These are phyloP conservation scores for Deinandra increscens DNA, from an alignment of 129 eudicot genomes.

Conservation along the genomic window DNA sequence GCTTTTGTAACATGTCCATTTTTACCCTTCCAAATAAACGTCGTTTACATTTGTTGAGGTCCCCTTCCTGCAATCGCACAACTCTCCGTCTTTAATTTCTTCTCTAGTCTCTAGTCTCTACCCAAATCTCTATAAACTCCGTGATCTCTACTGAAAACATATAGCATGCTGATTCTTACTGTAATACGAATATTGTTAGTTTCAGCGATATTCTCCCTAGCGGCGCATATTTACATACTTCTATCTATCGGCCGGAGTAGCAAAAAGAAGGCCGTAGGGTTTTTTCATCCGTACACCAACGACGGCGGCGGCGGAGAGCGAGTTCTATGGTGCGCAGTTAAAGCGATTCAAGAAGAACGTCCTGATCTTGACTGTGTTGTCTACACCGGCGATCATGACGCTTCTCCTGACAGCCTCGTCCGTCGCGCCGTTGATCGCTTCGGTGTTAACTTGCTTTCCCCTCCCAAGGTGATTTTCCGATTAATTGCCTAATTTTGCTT, in stretches of 20 bases:
- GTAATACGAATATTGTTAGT: conserved; percentile 22
- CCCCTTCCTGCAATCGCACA: not conserved
- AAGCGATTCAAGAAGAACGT: conserved; percentile 70
- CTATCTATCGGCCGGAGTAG: conserved; percentile 36
- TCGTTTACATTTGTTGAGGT: not conserved
- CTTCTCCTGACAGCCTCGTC: conserved; percentile 62
- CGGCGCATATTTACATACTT: not conserved
- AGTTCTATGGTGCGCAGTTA: conserved; percentile 97
- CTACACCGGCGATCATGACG: conserved; percentile 89
- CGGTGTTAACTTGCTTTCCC: conserved; percentile 61
- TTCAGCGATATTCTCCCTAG: conserved; percentile 16
- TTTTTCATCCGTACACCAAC: conserved; percentile 96
- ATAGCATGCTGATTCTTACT: conserved; percentile 12
- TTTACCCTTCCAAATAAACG: conserved; percentile 5
- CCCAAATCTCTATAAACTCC: conserved; percentile 3
- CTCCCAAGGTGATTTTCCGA: conserved; percentile 56
- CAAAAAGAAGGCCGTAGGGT: conserved; percentile 57
- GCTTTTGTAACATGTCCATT: too few relatives aligned
- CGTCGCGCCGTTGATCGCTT: conserved; percentile 84
- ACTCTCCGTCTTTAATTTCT: conserved; percentile 13
- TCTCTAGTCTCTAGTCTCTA: conserved; percentile 2
- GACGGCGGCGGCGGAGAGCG: conserved; percentile 99
- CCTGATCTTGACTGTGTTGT: conserved; percentile 80
- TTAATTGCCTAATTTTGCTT: not conserved
- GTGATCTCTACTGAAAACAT: not conserved